Conservation (phyloP, 2,329 filamentous ascomycete species). For the Sclerotinia spermophila region DNA sequence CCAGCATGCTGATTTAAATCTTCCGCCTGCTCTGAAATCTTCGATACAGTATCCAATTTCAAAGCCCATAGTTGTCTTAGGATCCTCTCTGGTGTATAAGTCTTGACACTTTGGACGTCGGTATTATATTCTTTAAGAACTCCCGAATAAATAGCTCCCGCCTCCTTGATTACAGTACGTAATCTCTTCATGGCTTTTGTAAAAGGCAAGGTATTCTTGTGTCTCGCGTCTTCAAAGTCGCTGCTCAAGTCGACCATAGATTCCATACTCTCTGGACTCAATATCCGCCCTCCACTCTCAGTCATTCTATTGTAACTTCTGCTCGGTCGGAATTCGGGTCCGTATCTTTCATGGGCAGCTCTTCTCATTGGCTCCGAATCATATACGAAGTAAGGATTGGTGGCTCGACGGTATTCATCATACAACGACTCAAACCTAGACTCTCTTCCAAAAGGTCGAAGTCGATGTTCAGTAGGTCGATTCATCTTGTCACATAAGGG, state of each 20-base stretch:
- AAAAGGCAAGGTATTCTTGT: constrained; percentile 11
- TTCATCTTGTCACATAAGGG: not conserved
- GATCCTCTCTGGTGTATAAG: constrained; percentile 22
- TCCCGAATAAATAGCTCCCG: constrained; percentile 26
- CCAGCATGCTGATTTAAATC: constrained; percentile 12
- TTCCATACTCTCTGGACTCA: not conserved
- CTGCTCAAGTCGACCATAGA: not conserved
- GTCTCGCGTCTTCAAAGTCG: constrained; percentile 1
- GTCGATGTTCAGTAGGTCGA: constrained; percentile 11
- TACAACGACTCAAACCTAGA: constrained; percentile 9
- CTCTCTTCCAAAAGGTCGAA: constrained; percentile 11
- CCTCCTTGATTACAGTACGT: constrained; percentile 21
- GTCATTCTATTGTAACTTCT: not conserved
- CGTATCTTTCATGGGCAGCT: not conserved
- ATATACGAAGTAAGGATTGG: not conserved
- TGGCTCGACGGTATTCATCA: not conserved
- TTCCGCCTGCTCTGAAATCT: not conserved
- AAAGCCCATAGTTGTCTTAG: constrained; percentile 23
- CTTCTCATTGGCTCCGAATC: not conserved
- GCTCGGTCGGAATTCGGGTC: not conserved
- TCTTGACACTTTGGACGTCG: constrained; percentile 22
- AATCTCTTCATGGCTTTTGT: constrained; percentile 22
- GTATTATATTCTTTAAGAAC: constrained; percentile 26
- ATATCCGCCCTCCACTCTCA: not conserved
- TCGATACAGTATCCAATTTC: constrained; percentile 20